Evolutionary conservation across 164 flowering plant species (phyloP), one percentile per base, ranked within the genome.

Genomic region (Dillenia turbinata): DNA sequence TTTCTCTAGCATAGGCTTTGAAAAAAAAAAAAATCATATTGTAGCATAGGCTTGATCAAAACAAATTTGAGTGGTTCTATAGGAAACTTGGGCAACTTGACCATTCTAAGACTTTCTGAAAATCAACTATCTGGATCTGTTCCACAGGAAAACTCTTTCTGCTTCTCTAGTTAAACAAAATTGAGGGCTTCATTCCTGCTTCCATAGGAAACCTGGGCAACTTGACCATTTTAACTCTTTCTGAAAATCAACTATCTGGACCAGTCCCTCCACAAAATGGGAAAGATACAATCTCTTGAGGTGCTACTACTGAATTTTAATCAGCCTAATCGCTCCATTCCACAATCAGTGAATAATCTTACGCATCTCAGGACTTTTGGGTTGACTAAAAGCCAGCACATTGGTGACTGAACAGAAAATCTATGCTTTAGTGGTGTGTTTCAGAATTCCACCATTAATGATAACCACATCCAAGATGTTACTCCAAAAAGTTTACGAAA

Each of bases 401-500:
- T 8, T 26, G 57, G 57, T 3, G 0, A 11, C 9, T 33, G 24
- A 8, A 16, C 57, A 9, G 44, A 55, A 26, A 44, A 55, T 4
- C 1, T 55, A 2, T 55, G 14, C n/a, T 4, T 26, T 3, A 45
- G 57, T 10, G 57, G 57, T 8, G 12, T 19, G 5, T 44, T 26
- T 17, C 44, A 19, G 22, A 19, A 19, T 19, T 19, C 22, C 22
- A 1, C 22, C 22, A 19, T 19, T 11, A n/a, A 1, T 57, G 15
- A 44, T 22, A 54, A 19, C 12, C 12, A 54, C 14, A 19, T 54
- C 12, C 19, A 2, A 19, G 60, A 47, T 10, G 15, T 13, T 1
- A 15, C 43, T 9, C 60, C 60, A 57, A 57, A 44, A 44, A 44
- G 60, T 11, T 22, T 54, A 43, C 3, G 57, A 54, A 54, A 19